Conservation (phyloP, 2,329 filamentous ascomycete species). For the Tricladium varicosporioides region DNA sequence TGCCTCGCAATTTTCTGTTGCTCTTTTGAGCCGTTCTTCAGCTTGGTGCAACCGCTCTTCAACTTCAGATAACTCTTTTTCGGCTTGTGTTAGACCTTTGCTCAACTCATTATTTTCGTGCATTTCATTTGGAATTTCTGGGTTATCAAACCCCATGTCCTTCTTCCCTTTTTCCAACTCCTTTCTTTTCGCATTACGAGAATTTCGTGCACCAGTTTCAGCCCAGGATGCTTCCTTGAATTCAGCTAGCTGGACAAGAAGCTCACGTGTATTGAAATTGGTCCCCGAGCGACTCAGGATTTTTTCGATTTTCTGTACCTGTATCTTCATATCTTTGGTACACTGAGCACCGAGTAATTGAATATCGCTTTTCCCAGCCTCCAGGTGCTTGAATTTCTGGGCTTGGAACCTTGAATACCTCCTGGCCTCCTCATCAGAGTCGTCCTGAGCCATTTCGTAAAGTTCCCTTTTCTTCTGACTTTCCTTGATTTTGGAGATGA, state of each 20-base stretch:
- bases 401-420: constrained; percentile 11
- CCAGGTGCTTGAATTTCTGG: constrained; percentile 11
- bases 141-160: constrained; percentile 1
- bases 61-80: neutral
- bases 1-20: neutral
- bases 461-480: constrained; percentile 9
- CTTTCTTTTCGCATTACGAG: constrained; percentile 2
- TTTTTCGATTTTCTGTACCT: constrained; percentile 6
- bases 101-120: neutral
- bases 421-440: constrained; percentile 11
- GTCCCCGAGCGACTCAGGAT: neutral
- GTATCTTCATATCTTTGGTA: constrained; percentile 9
- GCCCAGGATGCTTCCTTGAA: constrained; percentile 3
- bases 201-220: neutral
- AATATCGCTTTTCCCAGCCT: constrained; percentile 9
- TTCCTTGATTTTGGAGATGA: constrained; percentile 24
- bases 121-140: neutral
- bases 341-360: constrained; percentile 10
- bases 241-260: constrained; percentile 9
- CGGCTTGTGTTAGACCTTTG: neutral
- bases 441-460: constrained; percentile 12
- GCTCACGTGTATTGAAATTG: neutral
- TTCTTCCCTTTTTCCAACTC: constrained; percentile 5
- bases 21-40: constrained; percentile 1
- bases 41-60: neutral